Evolutionary conservation across 1,284 basidiomycete species (phyloP), one percentile per base, ranked within the genome.

Genomic region (Tausonia pullulans): DNA sequence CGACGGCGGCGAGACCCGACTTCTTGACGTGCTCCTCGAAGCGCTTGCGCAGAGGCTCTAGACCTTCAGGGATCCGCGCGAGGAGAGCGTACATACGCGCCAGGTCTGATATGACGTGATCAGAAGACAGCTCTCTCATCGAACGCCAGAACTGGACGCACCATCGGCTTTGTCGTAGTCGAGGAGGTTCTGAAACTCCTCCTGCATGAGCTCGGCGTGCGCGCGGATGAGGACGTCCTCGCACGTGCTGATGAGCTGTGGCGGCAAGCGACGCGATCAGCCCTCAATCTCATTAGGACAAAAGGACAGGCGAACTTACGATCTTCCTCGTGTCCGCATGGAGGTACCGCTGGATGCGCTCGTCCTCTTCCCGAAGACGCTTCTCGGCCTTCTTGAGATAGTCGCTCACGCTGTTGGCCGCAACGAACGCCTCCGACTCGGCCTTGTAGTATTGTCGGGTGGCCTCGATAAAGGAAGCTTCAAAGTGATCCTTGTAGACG

Each of bases 361-460:
- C 90, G 74, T 95, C 91, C 74, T 99, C 96, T 76, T 99, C 95
- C 67, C 86, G 83, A 65, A 98, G 79, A 44, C 96, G 84, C 70
- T 87, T 86, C 73, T 98, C 94, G 2, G 92, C 96, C 78, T 93
- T 95, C 81, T 88, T 93, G 76, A 99, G 83, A 77, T 98, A 99
- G 75, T 98, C 96, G 40, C 92, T 89, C 48, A 98, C 90, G 57
- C 84, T 88, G 76, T 94, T 95, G 72, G 88, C 85, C 2, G 87
- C 85, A 43, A 98, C 83, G 80, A 95, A 98, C 2, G 87, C 82
- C 68, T 90, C 85, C 2, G 91, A 95, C 77, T 98, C 95, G 68
- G 86, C 81, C 69, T 84, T 85, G 81, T 99, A 98, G 80, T 93
- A 98, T 60, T 84, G 81, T 76, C 93, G 88, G 1, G 95, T 98